phyloP scores from a whole-genome alignment of 345 rosid species.

The Iberis pinnata region DNA sequence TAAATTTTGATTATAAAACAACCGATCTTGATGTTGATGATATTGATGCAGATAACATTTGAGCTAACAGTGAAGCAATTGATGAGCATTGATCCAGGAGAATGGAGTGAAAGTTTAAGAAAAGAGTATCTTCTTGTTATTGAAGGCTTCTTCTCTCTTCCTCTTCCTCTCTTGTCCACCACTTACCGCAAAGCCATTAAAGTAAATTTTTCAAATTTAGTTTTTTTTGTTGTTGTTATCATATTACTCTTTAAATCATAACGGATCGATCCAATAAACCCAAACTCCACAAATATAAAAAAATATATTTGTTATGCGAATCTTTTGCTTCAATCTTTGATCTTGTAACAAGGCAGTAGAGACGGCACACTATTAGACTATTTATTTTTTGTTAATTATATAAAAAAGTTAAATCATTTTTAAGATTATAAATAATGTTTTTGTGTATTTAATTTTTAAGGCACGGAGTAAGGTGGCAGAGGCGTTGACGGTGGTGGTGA shows the following conservation, averaged over 20 bases:
- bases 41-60: constrained; percentile 64
- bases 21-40: background rate
- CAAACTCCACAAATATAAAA: too few relatives aligned
- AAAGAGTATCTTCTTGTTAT: constrained; percentile 88
- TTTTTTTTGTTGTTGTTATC: too few relatives aligned
- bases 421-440: background rate
- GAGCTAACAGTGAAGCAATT: constrained; percentile 84
- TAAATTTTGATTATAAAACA: too few relatives aligned
- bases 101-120: constrained; percentile 83
- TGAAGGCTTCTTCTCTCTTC: constrained; percentile 88
- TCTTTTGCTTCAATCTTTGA: too few relatives aligned
- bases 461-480: constrained; percentile 97
- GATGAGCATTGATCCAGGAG: constrained; percentile 94
- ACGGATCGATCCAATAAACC: too few relatives aligned
- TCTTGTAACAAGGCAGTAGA: too few relatives aligned
- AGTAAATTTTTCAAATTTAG: constrained; percentile 35
- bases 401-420: background rate
- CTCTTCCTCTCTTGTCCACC: constrained; percentile 73
- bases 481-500: constrained; percentile 71
- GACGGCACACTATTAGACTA: too few relatives aligned
- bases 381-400: too few relatives aligned
- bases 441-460: constrained; percentile 31
- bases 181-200: constrained; percentile 79
- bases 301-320: too few relatives aligned
- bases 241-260: too few relatives aligned